A percentile compares a stretch with the other conserved stretches of the same genome.
phyloP scores from a whole-genome alignment of 1,139 yeast species.

The Yamadazyma songkhlaensis region DNA sequence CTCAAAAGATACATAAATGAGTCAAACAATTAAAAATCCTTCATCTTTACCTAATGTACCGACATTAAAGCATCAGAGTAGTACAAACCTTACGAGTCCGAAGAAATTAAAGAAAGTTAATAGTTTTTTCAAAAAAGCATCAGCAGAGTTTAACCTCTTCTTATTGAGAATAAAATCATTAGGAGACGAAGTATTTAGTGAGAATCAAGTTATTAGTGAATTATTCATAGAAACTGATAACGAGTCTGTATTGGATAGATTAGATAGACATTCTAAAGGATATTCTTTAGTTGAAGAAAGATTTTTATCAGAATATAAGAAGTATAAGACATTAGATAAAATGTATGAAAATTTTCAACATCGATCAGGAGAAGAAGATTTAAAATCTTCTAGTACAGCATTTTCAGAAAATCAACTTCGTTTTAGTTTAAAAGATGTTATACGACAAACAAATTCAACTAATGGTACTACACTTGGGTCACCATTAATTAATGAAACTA shows the following conservation, averaged over 20 bases:
- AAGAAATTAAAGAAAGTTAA: conserved; percentile 12
- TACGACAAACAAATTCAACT: conserved; percentile 18
- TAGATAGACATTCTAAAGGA: conserved; percentile 20
- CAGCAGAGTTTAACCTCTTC: conserved; percentile 34
- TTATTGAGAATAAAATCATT: conserved; percentile 31
- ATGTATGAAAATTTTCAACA: conserved; percentile 25
- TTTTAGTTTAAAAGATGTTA: conserved; percentile 25
- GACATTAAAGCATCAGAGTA: neutral
- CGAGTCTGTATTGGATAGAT: conserved; percentile 21
- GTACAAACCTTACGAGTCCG: conserved; percentile 2
- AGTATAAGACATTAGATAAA: conserved; percentile 33
- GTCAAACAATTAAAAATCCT: conserved; percentile 3
- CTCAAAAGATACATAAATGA: conserved; percentile 1
- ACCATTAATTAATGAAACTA: conserved; percentile 3
- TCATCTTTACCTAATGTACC: conserved; percentile 7
- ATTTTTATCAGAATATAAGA: conserved; percentile 33
- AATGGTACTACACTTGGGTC: conserved; percentile 8
- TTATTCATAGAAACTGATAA: conserved; percentile 39
- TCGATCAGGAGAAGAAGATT: conserved; percentile 14
- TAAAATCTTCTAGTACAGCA: conserved; percentile 20
- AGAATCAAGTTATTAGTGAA: conserved; percentile 42
- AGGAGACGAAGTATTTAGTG: conserved; percentile 41
- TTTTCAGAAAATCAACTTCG: conserved; percentile 16
- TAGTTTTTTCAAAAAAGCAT: conserved; percentile 30
- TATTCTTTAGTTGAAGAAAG: conserved; percentile 30